Evolutionary conservation across 495 filamentous ascomycete species (phyloP), one percentile per base, ranked within the genome.

Genomic region (Bombardia bombarda): DNA sequence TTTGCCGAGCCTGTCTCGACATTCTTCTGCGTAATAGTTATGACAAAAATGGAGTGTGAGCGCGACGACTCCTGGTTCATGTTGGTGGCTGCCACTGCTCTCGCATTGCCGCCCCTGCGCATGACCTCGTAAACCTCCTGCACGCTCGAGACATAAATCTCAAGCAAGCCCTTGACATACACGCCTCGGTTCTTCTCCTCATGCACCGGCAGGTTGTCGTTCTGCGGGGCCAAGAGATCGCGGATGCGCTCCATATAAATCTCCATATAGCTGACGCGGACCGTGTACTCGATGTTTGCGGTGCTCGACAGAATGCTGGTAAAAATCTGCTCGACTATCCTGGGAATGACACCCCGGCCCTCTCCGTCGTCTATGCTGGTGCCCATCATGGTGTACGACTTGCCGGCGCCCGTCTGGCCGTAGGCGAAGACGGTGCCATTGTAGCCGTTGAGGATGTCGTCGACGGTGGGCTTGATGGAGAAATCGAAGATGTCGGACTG

Each of bases 11-110:
- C 93, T 0, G 90, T 95, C 61, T 97, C 92, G 28, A 95, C 80
- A 49, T 98, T 97, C 72, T 98, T 98, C 68, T 98, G 92, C 19
- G 87, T 88, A 53, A 98, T 82, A 36, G 90, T 95, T 54, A 98
- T 83, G 57, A 96, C 88, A 61, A 98, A 97, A 45, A 98, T 97
- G 10, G 92, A 98, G 64, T 98, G 92, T 40, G 92, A 98, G 34
- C 92, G 86, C 37, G 93, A 97, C 0, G 92, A 98, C 62, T 98
- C 92, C 62, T 93, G 86, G 63, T 98, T 98, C 92, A 98, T 98
- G 70, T 98, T 97, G 39, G 92, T 98, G n/a, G 93, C 83, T 24
- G 92, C 84, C n/a, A 95, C 89, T 21, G 88, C 88, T 61, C 92
- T 75, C 32, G 93, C 80, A 37, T 77, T 73, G 50, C 89, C 92